Evolutionary conservation across 768 basidiomycete genomes (phyloP).

Genomic region (Tephrocybe rancida): DNA sequence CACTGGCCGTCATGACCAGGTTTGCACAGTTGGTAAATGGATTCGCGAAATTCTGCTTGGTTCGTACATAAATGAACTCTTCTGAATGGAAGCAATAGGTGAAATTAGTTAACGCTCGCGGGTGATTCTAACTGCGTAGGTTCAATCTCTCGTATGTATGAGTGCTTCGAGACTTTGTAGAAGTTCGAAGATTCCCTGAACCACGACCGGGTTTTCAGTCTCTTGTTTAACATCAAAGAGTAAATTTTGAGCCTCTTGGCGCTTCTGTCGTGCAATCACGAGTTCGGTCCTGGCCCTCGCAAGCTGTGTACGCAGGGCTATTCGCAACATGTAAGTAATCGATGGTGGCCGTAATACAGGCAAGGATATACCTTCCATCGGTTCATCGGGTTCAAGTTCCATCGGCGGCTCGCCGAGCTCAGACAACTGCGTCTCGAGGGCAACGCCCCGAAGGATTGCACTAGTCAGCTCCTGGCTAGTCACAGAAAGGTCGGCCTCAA

Average conservation of each 20-base stretch:
- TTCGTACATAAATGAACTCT: too few species aligned
- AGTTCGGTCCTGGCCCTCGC: slow-evolving; percentile 1
- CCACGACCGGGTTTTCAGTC: background rate
- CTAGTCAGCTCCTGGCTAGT: background rate
- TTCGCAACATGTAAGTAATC: background rate
- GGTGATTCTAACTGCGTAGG: too few species aligned
- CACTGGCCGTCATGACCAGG: too few species aligned
- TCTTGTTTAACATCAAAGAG: slow-evolving; percentile 3
- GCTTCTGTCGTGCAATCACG: background rate
- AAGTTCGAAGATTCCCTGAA: background rate
- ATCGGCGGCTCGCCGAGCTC: background rate
- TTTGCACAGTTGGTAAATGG: too few species aligned
- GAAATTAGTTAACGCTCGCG: too few species aligned
- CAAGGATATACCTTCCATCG: background rate
- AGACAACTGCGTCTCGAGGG: background rate
- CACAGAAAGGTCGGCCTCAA: background rate
- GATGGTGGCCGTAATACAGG: background rate
- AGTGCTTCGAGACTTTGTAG: background rate
- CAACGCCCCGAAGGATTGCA: background rate
- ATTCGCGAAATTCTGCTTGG: too few species aligned
- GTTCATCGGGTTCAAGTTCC: background rate
- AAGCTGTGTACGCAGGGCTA: background rate
- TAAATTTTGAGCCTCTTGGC: background rate
- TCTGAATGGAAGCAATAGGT: too few species aligned
- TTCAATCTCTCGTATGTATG: too few species aligned